Evolutionary conservation across 2,329 filamentous ascomycete species (phyloP).

Genomic region (Hymenoscyphus scutula): DNA sequence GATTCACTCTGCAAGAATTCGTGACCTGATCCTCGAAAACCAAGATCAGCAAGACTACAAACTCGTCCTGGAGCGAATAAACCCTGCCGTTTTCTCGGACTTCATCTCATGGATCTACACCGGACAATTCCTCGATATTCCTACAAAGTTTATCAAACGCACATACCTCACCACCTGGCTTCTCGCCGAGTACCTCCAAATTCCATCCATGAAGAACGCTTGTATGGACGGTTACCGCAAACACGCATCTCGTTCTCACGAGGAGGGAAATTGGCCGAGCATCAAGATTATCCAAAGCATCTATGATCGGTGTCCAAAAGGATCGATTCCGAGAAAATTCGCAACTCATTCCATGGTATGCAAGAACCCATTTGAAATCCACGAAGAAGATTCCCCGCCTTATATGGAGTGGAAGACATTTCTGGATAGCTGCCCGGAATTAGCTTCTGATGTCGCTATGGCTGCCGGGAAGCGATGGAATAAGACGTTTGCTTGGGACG

Average conservation of each 20-base stretch:
- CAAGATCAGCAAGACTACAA: neutral
- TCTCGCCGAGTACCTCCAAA: neutral
- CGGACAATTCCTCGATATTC: neutral
- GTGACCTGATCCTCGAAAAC: neutral
- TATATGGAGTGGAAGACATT: neutral
- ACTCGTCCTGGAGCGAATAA: neutral
- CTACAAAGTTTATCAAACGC: neutral
- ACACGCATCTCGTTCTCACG: neutral
- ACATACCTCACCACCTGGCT: neutral
- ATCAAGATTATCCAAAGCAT: neutral
- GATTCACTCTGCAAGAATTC: neutral
- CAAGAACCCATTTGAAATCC: neutral
- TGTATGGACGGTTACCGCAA: neutral
- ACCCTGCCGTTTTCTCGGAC: neutral
- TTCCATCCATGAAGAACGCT: neutral
- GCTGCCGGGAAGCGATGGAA: neutral
- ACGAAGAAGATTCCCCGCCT: neutral
- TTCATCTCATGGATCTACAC: neutral
- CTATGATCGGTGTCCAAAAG: neutral
- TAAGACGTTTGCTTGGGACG: neutral
- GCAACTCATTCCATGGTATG: neutral
- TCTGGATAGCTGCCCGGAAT: neutral
- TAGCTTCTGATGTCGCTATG: neutral
- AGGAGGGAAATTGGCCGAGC: neutral
- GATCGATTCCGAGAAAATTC: neutral